Conservation (phyloP, 371 early-diverging fungal genomes). For the Choanephora cucurbitarum region DNA sequence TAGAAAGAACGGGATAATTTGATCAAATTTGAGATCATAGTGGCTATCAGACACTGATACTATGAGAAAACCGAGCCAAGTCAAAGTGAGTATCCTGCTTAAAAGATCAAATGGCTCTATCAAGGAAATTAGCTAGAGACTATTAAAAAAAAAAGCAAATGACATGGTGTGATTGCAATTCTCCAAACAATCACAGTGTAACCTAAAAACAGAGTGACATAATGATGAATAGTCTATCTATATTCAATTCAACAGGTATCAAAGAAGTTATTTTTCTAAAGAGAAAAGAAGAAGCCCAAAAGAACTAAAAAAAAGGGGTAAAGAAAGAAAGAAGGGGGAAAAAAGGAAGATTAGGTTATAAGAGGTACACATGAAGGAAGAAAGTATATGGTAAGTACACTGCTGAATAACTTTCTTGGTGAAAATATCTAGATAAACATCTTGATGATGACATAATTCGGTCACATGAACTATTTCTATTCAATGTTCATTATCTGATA, state of each 20-base stretch:
- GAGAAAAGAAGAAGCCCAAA: no score
- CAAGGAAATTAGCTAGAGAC: not conserved
- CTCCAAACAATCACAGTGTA: not conserved
- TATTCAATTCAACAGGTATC: not conserved
- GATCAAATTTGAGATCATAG: no score
- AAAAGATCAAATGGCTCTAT: no score
- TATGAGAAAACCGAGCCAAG: no score
- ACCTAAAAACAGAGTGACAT: not conserved
- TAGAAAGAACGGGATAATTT: not conserved
- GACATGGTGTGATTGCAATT: no score
- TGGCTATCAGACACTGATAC: no score
- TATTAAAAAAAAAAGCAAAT: not conserved
- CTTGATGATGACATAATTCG: conserved; percentile 1
- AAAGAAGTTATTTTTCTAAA: no score
- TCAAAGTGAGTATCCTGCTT: no score
- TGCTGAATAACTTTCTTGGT: no score
- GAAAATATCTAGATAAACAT: not conserved
- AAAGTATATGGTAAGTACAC: not conserved
- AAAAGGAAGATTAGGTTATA: not conserved
- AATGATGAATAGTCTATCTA: not conserved
- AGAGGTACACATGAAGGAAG: not conserved
- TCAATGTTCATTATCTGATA: no score
- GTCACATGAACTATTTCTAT: not conserved
- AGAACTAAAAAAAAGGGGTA: no score
- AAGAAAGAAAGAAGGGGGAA: no score